phyloP scores from a whole-genome alignment of 345 rosid species.

The Angophora floribunda region DNA sequence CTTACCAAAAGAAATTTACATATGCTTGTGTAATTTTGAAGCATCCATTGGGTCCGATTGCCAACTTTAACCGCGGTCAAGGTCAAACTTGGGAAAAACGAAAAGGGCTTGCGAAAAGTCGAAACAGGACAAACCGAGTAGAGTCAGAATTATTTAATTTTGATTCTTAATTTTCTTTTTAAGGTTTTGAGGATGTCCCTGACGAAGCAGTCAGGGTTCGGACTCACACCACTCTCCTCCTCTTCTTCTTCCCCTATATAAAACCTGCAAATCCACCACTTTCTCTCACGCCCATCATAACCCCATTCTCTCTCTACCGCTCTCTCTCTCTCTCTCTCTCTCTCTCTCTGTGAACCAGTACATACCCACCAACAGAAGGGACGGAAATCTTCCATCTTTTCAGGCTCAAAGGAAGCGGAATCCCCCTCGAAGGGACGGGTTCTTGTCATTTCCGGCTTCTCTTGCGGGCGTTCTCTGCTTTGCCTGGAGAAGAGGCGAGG shows the following conservation, averaged over 20 bases:
- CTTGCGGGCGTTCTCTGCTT: neutral
- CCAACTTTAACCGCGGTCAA: neutral
- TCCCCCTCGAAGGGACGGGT: neutral
- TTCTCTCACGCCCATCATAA: neutral
- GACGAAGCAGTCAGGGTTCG: neutral
- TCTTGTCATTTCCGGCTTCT: neutral
- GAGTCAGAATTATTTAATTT: neutral
- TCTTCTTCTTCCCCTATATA: neutral
- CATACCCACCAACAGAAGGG: neutral
- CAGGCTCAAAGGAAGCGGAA: neutral
- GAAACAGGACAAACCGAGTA: neutral
- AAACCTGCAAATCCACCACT: neutral
- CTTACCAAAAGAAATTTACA: neutral
- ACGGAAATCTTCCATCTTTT: neutral
- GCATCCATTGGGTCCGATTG: neutral
- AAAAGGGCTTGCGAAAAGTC: neutral
- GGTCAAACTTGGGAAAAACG: neutral
- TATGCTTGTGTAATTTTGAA: neutral
- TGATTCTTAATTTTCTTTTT: neutral
- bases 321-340: neutral
- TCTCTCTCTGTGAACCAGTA: neutral
- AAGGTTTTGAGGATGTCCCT: neutral
- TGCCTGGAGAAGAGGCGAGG: neutral
- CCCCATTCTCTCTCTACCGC: neutral
- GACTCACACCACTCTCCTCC: neutral